A percentile compares a stretch with the other conserved stretches of the same genome.
Conservation (phyloP, 306 rosid species). For the Glycyrrhiza uralensis region DNA sequence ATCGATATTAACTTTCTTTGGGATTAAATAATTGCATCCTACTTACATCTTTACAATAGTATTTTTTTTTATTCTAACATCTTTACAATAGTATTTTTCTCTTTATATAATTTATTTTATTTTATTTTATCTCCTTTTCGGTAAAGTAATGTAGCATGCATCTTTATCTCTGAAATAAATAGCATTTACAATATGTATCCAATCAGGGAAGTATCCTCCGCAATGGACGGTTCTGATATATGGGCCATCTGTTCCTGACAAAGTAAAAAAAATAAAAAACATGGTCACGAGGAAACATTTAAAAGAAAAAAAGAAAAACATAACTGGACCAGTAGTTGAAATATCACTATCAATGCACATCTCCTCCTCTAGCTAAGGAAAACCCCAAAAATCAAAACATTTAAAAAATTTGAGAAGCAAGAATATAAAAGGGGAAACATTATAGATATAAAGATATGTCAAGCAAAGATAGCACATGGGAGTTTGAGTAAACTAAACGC, state of each 20-base stretch:
- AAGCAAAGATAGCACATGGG: conserved; percentile 71
- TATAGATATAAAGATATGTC: conserved; percentile 34
- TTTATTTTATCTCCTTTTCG: not conserved
- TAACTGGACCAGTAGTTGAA: conserved; percentile 65
- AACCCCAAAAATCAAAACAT: conserved; percentile 36
- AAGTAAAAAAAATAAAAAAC: conserved; percentile 2
- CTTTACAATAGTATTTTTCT: not conserved
- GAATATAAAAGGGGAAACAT: not conserved
- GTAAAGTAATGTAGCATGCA: not conserved
- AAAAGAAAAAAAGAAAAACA: conserved; percentile 23
- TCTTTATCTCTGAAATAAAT: not conserved
- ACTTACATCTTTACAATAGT: not conserved
- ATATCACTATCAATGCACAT: conserved; percentile 71
- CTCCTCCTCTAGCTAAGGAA: conserved; percentile 35
- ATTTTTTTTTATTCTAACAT: not conserved
- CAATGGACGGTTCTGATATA: conserved; percentile 46
- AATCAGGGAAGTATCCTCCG: conserved; percentile 31
- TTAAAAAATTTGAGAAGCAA: conserved; percentile 11
- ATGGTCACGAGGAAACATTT: conserved; percentile 35
- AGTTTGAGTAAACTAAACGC: conserved; percentile 48
- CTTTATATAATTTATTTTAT: not conserved
- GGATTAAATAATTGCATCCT: not conserved
- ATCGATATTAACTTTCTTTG: not conserved
- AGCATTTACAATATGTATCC: not conserved
- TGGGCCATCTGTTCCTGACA: conserved; percentile 33